Percentiles rank a stretch among this genome's conserved stretches.
Evolutionary conservation across 495 filamentous ascomycete genomes (phyloP).

Genomic region (Ramalina intermedia): DNA sequence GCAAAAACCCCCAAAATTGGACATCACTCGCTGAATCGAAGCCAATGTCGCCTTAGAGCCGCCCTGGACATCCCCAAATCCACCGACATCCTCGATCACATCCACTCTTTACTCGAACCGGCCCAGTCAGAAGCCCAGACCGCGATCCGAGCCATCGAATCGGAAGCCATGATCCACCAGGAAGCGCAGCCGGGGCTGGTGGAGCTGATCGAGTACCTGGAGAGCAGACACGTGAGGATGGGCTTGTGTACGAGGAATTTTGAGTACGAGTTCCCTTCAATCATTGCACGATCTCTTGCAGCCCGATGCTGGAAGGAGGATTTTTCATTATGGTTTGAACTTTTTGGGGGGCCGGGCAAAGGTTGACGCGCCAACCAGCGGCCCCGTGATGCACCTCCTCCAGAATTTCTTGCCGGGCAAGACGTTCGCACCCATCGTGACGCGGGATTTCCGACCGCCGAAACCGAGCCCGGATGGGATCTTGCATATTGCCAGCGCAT

Average conservation of each 20-base stretch:
- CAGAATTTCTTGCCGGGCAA: conserved; percentile 51
- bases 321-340: too few species aligned
- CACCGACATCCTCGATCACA: conserved; percentile 77
- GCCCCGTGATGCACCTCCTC: conserved; percentile 56
- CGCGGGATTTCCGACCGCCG: conserved; percentile 65
- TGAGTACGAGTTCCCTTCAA: conserved; percentile 33
- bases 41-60: conserved; percentile 20
- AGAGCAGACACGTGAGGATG: conserved; percentile 48
- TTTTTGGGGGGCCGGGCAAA: too few species aligned
- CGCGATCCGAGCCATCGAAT: conserved; percentile 65
- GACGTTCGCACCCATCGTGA: conserved; percentile 70
- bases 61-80: conserved; percentile 51
- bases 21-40: conserved; percentile 4
- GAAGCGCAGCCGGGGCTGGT: conserved; percentile 65
- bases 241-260: conserved; percentile 94
- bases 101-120: conserved; percentile 51
- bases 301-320: too few species aligned
- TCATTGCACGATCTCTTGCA: not conserved
- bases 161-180: conserved; percentile 61
- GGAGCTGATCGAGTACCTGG: conserved; percentile 65
- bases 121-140: conserved; percentile 52
- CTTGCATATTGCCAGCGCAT: conserved; percentile 61
- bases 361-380: conserved; percentile 20
- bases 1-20: too few species aligned
- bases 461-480: conserved; percentile 87